Conservation (phyloP, 169 alveolate genomes). For the Plasmodium ovale region DNA sequence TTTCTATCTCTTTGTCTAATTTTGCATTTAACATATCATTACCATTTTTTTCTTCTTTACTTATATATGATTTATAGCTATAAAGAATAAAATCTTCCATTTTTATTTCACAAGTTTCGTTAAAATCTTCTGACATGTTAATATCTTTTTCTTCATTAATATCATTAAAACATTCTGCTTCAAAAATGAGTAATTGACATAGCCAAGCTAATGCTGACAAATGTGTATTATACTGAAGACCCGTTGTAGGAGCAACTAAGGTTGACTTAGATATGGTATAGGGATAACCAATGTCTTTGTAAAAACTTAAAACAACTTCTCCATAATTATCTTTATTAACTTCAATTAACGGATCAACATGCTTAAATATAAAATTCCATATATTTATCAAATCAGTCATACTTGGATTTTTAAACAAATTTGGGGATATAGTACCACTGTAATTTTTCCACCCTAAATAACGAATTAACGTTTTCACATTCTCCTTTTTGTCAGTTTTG, state of each 20-base stretch:
- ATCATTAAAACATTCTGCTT: conserved; percentile 83
- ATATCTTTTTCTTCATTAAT: conserved; percentile 77
- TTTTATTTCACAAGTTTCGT: conserved; percentile 55
- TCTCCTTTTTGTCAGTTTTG: conserved; percentile 72
- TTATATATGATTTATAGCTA: conserved; percentile 51
- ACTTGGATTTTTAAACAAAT: conserved; percentile 74
- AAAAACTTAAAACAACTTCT: conserved; percentile 77
- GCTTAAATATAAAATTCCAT: conserved; percentile 77
- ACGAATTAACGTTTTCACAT: conserved; percentile 74
- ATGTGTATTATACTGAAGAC: conserved; percentile 87
- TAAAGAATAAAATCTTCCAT: conserved; percentile 70
- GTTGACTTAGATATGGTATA: conserved; percentile 85
- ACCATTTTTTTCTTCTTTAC: conserved; percentile 45
- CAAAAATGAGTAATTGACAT: conserved; percentile 86
- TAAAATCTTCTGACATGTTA: conserved; percentile 73
- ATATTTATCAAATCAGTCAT: conserved; percentile 75
- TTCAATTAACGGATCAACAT: conserved; percentile 73
- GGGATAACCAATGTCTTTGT: conserved; percentile 85
- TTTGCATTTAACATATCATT: conserved; percentile 54
- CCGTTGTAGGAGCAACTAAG: conserved; percentile 88
- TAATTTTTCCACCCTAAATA: conserved; percentile 76
- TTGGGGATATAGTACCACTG: conserved; percentile 70
- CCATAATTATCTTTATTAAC: conserved; percentile 76
- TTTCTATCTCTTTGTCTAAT: conserved; percentile 43
- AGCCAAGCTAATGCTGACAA: conserved; percentile 87